These are phyloP conservation scores for Protostelium mycophagum DNA, from an alignment of 78 protist species.

Conservation along the genomic window DNA sequence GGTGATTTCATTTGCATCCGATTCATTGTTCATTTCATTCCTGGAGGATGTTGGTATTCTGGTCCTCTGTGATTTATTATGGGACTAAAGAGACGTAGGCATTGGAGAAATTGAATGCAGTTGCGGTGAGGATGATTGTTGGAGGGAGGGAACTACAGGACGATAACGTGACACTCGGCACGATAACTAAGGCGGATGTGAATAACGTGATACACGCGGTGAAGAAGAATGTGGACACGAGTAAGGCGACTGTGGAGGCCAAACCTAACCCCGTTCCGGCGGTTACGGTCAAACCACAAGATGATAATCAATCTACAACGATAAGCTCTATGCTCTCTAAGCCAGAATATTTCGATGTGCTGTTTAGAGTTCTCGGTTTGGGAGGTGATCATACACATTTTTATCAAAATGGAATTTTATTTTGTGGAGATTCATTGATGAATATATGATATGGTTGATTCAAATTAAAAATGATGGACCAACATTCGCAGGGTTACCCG, in stretches of 20 bases:
- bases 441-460: no score
- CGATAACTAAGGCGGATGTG: not conserved
- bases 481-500: not conserved
- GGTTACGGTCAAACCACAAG: no score
- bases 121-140: not conserved
- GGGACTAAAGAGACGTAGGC: no score
- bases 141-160: not conserved
- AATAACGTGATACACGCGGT: not conserved
- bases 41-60: not conserved
- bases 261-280: no score
- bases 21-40: not conserved
- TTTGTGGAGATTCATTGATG: not conserved
- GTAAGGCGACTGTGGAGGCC: no score
- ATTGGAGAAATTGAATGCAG: not conserved
- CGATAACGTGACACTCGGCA: not conserved
- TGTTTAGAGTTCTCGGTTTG: not conserved
- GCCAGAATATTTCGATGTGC: not conserved
- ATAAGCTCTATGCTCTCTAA: not conserved
- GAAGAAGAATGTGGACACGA: no score
- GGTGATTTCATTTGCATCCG: no score
- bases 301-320: not conserved
- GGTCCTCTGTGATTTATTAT: no score
- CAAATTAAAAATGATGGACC: no score
- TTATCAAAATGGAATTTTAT: no score
- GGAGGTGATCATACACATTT: not conserved